Conservation (phyloP, 108 stramenopile species). For the Stephanodiscus triporus region DNA sequence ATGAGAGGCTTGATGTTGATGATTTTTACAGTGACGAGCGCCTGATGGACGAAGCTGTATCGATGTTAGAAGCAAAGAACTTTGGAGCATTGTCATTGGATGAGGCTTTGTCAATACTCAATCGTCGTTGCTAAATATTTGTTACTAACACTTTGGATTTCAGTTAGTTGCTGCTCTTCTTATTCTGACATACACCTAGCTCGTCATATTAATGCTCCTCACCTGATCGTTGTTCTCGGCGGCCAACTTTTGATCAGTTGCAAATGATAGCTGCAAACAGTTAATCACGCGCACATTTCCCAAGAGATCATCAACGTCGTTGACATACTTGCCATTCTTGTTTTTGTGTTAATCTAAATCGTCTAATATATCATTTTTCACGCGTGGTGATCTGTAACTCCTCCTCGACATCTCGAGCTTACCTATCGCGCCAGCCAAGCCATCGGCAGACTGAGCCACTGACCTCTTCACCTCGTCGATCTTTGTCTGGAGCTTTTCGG, state of each 20-base stretch:
- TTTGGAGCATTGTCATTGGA: conserved; percentile 54
- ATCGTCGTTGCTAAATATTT: too few species aligned
- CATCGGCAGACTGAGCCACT: not conserved
- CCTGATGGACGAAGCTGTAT: conserved; percentile 63
- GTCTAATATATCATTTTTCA: too few species aligned
- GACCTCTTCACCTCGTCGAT: not conserved
- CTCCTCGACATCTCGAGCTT: not conserved
- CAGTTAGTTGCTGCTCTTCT: too few species aligned
- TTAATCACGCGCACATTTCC: not conserved
- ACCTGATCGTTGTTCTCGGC: not conserved
- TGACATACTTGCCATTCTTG: not conserved
- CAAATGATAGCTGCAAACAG: conserved; percentile 4
- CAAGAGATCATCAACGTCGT: not conserved
- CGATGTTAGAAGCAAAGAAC: conserved; percentile 76
- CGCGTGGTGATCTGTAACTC: not conserved
- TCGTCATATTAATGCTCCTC: too few species aligned
- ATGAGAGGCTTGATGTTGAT: conserved; percentile 42
- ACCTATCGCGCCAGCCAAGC: not conserved
- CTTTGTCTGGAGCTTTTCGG: not conserved
- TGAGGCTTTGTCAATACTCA: conserved; percentile 75
- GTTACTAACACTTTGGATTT: too few species aligned
- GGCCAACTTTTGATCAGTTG: conserved; percentile 5
- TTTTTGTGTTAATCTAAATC: too few species aligned
- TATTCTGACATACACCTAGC: too few species aligned
- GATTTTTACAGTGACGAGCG: conserved; percentile 62